phyloP scores from a whole-genome alignment of 495 filamentous ascomycete genomes.

The Tirmania nivea region DNA sequence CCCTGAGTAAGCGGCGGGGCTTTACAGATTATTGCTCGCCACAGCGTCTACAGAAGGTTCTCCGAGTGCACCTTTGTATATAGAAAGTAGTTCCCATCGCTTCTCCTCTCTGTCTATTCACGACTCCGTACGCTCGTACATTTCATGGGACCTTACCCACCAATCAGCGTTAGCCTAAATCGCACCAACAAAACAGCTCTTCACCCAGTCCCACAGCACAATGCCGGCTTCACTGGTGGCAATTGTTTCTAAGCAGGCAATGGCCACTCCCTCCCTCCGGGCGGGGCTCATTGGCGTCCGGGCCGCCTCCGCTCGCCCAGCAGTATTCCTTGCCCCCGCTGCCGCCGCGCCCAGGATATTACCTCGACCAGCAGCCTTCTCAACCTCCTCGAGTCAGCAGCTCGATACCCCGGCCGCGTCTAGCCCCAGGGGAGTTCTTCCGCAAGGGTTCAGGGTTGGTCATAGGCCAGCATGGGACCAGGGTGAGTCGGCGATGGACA shows the following conservation, averaged over 20 bases:
- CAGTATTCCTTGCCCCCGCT: neutral
- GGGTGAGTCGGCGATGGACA: conserved; percentile 54
- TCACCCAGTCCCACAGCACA: neutral
- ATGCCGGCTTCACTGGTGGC: neutral
- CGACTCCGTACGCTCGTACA: neutral
- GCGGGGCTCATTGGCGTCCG: conserved; percentile 2
- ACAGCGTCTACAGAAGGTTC: neutral
- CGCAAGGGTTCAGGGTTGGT: conserved; percentile 7
- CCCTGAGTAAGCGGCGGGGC: neutral
- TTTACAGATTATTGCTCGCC: neutral
- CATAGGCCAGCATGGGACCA: conserved; percentile 32
- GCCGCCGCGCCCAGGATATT: neutral
- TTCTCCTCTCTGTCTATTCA: neutral
- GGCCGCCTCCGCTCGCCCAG: neutral
- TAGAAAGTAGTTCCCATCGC: conserved; percentile 1
- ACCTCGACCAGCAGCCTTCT: conserved; percentile 1
- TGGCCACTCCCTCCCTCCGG: neutral
- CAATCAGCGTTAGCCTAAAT: neutral
- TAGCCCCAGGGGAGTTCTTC: neutral
- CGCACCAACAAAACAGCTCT: neutral
- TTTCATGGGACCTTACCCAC: conserved; percentile 9
- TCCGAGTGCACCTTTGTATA: neutral
- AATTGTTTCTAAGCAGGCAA: neutral
- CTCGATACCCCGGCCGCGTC: conserved; percentile 4
- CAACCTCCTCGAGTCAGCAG: conserved; percentile 1